Percentiles rank a stretch among this genome's conserved stretches.
Evolutionary conservation across 2,329 filamentous ascomycete species (phyloP).

Genomic region (Alternaria tenuissima): DNA sequence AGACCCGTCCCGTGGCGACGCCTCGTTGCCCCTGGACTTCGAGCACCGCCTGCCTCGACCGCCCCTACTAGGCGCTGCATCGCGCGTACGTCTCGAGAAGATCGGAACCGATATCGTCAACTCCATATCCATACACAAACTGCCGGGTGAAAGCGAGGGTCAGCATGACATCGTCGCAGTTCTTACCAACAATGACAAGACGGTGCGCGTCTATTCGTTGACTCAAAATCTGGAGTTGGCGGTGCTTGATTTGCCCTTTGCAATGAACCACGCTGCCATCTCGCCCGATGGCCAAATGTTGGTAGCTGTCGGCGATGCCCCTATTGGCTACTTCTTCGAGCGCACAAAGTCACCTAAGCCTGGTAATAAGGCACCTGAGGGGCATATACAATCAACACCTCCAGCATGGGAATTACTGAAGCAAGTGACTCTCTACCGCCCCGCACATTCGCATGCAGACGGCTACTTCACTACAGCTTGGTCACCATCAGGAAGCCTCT

Average conservation of each 20-base stretch:
- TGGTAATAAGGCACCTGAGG: constrained; percentile 35
- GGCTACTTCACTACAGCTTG: constrained; percentile 82
- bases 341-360: constrained; percentile 53
- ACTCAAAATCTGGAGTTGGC: constrained; percentile 72
- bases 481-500: constrained; percentile 73
- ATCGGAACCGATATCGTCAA: constrained; percentile 72
- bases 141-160: constrained; percentile 50
- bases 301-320: constrained; percentile 86
- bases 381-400: constrained; percentile 27
- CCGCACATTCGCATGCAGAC: constrained; percentile 46
- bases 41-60: constrained; percentile 39
- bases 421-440: constrained; percentile 54
- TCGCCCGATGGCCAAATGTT: constrained; percentile 86
- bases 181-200: constrained; percentile 90
- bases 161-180: constrained; percentile 73
- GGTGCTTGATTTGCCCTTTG: constrained; percentile 77
- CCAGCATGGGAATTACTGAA: constrained; percentile 54
- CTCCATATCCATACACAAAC: constrained; percentile 70
- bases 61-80: constrained; percentile 50
- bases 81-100: constrained; percentile 61
- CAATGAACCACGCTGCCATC: constrained; percentile 92
- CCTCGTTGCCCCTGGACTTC: constrained; percentile 63
- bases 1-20: constrained; percentile 62
- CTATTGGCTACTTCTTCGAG: constrained; percentile 83
- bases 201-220: constrained; percentile 83